phyloP scores from a whole-genome alignment of 371 early-diverging fungal genomes.

The Blastocladiella emersonii region DNA sequence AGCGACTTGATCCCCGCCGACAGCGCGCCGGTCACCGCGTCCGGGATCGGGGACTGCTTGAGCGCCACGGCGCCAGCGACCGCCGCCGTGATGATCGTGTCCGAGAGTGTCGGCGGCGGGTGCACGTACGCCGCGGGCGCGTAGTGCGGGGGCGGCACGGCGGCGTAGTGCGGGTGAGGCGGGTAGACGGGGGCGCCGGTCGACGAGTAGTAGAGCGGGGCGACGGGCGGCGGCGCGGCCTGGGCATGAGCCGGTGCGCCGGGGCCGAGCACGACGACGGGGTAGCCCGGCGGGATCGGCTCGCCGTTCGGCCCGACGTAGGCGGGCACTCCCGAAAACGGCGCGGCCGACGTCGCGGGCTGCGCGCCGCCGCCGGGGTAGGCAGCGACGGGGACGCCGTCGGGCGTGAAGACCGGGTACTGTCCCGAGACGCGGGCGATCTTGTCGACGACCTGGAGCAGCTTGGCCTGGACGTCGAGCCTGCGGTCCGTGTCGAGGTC shows the following conservation, averaged over 20 bases:
- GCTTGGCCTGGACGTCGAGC: not conserved
- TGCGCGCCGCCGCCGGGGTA: not conserved
- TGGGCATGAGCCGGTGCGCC: too few species aligned
- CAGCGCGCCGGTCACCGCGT: slow-evolving; percentile 27
- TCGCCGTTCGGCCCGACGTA: not conserved
- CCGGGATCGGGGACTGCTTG: slow-evolving; percentile 53
- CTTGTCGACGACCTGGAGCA: not conserved
- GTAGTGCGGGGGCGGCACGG: not conserved
- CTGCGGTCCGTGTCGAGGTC: not conserved
- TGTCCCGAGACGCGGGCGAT: not conserved
- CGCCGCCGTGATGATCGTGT: slow-evolving; percentile 30
- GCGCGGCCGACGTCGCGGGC: too few species aligned
- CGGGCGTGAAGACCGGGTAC: not conserved
- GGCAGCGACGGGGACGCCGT: not conserved
- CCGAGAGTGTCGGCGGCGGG: slow-evolving; percentile 15
- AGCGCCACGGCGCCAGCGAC: slow-evolving; percentile 38
- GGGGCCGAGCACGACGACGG: not conserved
- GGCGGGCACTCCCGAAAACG: too few species aligned
- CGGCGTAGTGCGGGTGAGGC: not conserved
- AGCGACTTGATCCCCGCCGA: slow-evolving; percentile 25
- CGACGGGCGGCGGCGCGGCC: too few species aligned
- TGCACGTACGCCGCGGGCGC: not conserved
- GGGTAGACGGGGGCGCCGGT: not conserved
- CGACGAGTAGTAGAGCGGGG: too few species aligned
- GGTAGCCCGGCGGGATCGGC: not conserved